Evolutionary conservation across 2,329 filamentous ascomycete genomes (phyloP).

Genomic region (Cercospora canescens): DNA sequence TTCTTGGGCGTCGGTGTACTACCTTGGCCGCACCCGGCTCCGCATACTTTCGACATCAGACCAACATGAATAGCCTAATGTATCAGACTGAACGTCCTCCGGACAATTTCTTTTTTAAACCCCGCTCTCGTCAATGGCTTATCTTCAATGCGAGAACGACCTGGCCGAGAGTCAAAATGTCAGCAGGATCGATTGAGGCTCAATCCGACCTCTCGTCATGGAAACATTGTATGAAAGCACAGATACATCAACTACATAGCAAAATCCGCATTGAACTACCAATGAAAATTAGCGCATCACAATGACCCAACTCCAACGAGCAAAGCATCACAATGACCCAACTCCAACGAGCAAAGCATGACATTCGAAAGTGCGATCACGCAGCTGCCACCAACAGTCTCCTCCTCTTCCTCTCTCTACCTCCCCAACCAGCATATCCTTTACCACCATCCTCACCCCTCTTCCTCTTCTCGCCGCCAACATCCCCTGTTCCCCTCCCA

Average conservation of each 20-base stretch:
- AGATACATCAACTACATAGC: too few relatives aligned
- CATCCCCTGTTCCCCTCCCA: not conserved
- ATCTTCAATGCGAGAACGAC: too few relatives aligned
- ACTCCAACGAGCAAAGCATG: not conserved
- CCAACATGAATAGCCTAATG: not conserved
- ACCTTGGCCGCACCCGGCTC: not conserved
- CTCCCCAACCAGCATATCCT: not conserved
- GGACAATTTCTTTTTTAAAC: too few relatives aligned
- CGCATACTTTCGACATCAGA: not conserved
- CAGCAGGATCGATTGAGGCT: too few relatives aligned
- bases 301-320: too few relatives aligned
- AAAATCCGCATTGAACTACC: too few relatives aligned
- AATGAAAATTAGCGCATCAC: too few relatives aligned
- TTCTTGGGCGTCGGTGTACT: not conserved
- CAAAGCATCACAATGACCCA: not conserved
- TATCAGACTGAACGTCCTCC: too few relatives aligned
- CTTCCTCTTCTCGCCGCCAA: not conserved
- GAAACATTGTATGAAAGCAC: too few relatives aligned
- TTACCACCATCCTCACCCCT: not conserved
- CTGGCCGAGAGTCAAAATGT: too few relatives aligned
- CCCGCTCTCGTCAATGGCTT: too few relatives aligned
- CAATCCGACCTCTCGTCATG: too few relatives aligned
- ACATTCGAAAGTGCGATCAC: not conserved
- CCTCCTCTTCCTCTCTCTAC: not conserved
- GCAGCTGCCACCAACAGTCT: not conserved